phyloP scores from a whole-genome alignment of 306 rosid genomes.

The Prunus dulcis region DNA sequence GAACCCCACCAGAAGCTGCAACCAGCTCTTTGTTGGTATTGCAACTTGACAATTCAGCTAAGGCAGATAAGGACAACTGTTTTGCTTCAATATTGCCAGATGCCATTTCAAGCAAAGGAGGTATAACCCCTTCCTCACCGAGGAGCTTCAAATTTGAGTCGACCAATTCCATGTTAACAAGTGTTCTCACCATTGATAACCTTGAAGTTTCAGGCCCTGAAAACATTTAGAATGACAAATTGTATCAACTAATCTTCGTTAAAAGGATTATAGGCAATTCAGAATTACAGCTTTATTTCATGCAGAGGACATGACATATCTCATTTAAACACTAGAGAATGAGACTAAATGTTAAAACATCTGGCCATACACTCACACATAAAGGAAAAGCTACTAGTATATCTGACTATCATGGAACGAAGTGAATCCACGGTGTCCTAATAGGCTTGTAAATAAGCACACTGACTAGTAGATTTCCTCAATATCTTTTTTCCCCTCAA shows the following conservation, averaged over 20 bases:
- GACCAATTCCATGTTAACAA: slow-evolving; percentile 47
- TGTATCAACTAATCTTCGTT: background rate
- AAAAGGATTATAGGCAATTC: background rate
- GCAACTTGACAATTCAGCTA: slow-evolving; percentile 53
- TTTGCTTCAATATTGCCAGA: slow-evolving; percentile 45
- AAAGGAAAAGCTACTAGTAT: too few relatives aligned
- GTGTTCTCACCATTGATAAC: slow-evolving; percentile 49
- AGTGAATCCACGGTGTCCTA: too few relatives aligned
- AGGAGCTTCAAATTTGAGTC: slow-evolving; percentile 53
- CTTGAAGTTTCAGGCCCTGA: slow-evolving; percentile 70
- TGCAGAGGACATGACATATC: background rate
- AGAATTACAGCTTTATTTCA: background rate
- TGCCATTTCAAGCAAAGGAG: slow-evolving; percentile 69
- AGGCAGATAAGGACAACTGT: slow-evolving; percentile 53
- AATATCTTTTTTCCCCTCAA: too few relatives aligned
- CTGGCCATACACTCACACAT: background rate
- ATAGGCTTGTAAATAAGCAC: too few relatives aligned
- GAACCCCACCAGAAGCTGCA: slow-evolving; percentile 63
- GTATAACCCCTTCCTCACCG: slow-evolving; percentile 71
- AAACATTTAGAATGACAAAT: slow-evolving; percentile 28
- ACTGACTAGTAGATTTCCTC: too few relatives aligned
- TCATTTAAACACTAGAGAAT: background rate
- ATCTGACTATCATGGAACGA: too few relatives aligned
- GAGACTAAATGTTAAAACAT: background rate
- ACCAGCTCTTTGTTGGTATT: slow-evolving; percentile 55